These are phyloP conservation scores for Alisma plantagoaquatica DNA, from an alignment of 106 monocot species.

Conservation along the genomic window DNA sequence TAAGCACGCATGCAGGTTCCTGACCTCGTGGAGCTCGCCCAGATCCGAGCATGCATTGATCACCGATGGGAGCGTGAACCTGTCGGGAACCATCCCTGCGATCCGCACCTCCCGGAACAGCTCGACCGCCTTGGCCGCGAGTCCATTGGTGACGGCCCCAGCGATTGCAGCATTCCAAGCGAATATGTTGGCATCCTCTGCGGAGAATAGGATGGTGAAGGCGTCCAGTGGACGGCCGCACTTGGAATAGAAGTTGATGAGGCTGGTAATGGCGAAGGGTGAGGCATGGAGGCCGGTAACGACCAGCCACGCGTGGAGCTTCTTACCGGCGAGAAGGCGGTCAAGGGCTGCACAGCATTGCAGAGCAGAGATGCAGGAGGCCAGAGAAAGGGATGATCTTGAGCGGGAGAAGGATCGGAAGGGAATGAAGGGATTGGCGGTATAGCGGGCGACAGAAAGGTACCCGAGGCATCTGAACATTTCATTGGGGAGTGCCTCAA, in stretches of 20 bases:
- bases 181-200: constrained; percentile 28
- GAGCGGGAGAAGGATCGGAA: neutral
- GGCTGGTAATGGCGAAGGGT: constrained; percentile 39
- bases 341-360: constrained; percentile 16
- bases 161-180: constrained; percentile 44
- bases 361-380: constrained; percentile 23
- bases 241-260: constrained; percentile 58
- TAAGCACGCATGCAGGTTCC: constrained; percentile 21
- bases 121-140: constrained; percentile 21
- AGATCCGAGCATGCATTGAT: constrained; percentile 42
- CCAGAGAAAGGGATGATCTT: neutral
- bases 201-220: constrained; percentile 26
- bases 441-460: too few relatives aligned
- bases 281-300: constrained; percentile 27
- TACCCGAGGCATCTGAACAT: too few relatives aligned
- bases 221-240: constrained; percentile 21
- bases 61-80: constrained; percentile 52
- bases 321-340: constrained; percentile 13
- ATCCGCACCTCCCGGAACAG: constrained; percentile 27
- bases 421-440: too few relatives aligned
- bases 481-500: too few relatives aligned
- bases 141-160: constrained; percentile 30
- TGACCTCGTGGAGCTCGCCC: neutral
- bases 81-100: constrained; percentile 26
- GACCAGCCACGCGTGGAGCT: constrained; percentile 30